These are phyloP conservation scores for Piromyces finnis DNA, from an alignment of 192 early-diverging fungal genomes.

Conservation along the genomic window DNA sequence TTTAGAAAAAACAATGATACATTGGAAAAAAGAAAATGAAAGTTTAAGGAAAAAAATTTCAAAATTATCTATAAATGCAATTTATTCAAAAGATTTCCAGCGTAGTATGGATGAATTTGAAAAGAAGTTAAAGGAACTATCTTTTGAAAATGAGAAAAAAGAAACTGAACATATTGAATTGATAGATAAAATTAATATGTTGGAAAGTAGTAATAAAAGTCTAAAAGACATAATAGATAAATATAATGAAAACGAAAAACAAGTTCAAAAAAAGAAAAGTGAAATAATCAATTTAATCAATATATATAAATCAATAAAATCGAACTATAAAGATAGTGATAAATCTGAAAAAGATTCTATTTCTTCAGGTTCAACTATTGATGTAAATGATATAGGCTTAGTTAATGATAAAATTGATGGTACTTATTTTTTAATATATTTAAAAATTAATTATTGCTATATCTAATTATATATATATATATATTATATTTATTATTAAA, in stretches of 20 bases:
- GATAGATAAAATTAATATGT: background rate
- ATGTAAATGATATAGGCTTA: background rate
- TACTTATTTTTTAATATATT: too few species aligned
- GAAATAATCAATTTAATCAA: background rate
- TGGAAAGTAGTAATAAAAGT: background rate
- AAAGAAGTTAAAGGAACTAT: background rate
- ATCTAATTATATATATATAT: too few species aligned
- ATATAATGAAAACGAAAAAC: background rate
- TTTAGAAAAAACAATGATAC: background rate
- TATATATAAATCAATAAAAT: background rate
- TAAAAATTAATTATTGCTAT: too few species aligned
- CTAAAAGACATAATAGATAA: background rate
- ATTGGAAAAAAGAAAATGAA: background rate
- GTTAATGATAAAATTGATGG: background rate
- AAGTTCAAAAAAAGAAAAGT: background rate
- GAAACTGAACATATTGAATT: background rate
- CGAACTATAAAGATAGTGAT: background rate
- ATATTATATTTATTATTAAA: background rate
- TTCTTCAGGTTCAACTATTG: background rate
- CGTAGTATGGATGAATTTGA: background rate
- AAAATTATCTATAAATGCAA: background rate
- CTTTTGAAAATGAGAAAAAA: background rate
- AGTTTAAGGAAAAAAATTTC: background rate
- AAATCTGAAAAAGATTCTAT: background rate
- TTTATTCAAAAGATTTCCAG: background rate